These are phyloP conservation scores for Letharia columbiana DNA, from an alignment of 495 filamentous ascomycete genomes.

Conservation along the genomic window DNA sequence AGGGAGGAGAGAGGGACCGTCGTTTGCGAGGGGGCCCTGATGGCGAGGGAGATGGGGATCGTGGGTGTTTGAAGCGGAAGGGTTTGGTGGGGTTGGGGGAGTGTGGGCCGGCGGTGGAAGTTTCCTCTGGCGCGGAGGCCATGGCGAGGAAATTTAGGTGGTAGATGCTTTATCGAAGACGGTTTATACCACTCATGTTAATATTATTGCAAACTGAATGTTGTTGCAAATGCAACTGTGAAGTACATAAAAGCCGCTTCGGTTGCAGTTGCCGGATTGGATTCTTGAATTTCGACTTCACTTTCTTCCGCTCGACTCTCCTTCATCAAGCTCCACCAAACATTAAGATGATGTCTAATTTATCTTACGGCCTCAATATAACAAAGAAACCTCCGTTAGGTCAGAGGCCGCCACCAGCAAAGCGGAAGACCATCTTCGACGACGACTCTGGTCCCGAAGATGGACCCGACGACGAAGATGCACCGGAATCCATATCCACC, in stretches of 20 bases:
- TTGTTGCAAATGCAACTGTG: neutral
- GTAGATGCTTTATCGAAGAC: neutral
- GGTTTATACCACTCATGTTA: neutral
- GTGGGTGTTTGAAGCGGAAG: conserved; percentile 22
- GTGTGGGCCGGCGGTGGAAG: conserved; percentile 1
- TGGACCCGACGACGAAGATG: conserved; percentile 37
- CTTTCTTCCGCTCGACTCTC: neutral
- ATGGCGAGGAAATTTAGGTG: neutral
- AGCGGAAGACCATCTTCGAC: conserved; percentile 42
- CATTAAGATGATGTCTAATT: conserved; percentile 33
- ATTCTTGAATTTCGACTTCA: neutral
- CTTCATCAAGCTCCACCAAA: neutral
- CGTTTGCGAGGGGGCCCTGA: neutral
- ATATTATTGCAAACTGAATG: neutral
- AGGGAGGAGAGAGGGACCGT: neutral
- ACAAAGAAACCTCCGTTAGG: conserved; percentile 36
- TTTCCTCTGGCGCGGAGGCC: conserved; percentile 21
- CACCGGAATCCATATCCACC: conserved; percentile 32
- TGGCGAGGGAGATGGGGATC: conserved; percentile 7
- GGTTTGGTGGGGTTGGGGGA: conserved; percentile 22
- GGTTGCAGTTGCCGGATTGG: conserved; percentile 6
- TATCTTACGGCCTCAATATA: conserved; percentile 52
- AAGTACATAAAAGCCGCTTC: neutral
- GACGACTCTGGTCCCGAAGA: conserved; percentile 41
- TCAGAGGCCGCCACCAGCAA: conserved; percentile 35